Conservation (phyloP, 805 yeast genomes). For the Ogataea nonfermentans region DNA sequence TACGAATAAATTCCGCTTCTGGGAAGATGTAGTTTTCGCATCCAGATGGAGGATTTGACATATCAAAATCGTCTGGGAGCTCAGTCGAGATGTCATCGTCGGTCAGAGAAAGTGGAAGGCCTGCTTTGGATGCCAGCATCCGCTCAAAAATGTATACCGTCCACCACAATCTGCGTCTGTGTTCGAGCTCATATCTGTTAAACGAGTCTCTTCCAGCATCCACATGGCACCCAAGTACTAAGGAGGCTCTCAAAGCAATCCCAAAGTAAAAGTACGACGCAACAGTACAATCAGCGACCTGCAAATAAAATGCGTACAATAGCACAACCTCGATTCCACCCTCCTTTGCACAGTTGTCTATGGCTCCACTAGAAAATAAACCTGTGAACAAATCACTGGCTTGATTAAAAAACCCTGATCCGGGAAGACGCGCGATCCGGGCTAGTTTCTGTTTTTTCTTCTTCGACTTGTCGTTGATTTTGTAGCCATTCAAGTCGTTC, state of each 20-base stretch:
- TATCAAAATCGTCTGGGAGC: constrained; percentile 69
- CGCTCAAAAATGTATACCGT: constrained; percentile 47
- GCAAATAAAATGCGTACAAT: constrained; percentile 73
- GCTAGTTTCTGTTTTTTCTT: constrained; percentile 22
- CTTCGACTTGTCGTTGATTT: constrained; percentile 27
- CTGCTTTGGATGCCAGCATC: constrained; percentile 81
- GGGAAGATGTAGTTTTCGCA: constrained; percentile 71
- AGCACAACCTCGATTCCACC: constrained; percentile 78
- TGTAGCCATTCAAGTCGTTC: constrained; percentile 55
- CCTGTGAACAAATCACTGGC: constrained; percentile 80
- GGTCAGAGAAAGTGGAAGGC: constrained; percentile 73
- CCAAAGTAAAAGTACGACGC: constrained; percentile 82
- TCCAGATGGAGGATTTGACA: constrained; percentile 58
- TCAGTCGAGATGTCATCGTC: constrained; percentile 81
- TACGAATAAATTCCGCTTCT: constrained; percentile 71
- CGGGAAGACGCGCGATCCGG: constrained; percentile 55
- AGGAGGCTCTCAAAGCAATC: constrained; percentile 66
- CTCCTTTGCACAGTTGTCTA: constrained; percentile 72
- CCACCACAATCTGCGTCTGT: constrained; percentile 41
- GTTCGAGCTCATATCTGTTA: constrained; percentile 53
- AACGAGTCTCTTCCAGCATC: constrained; percentile 68
- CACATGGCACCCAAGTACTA: constrained; percentile 77
- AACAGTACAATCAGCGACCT: constrained; percentile 81
- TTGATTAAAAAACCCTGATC: constrained; percentile 73
- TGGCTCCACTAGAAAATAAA: constrained; percentile 73